Conservation (phyloP, 2,329 filamentous ascomycete genomes). For the Exophiala bonariae region DNA sequence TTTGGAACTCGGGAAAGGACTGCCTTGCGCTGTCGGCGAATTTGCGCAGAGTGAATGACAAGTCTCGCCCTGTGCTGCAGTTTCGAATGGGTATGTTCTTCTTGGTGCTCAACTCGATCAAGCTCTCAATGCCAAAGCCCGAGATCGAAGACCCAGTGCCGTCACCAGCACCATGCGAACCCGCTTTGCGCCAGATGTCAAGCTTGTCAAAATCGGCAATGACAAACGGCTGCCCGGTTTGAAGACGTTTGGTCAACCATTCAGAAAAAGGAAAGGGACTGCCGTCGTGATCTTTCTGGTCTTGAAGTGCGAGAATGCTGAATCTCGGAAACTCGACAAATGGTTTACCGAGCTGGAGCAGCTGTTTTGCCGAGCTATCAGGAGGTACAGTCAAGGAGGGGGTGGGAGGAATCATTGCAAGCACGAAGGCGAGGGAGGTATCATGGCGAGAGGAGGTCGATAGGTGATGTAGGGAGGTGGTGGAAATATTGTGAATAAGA, state of each 20-base stretch:
- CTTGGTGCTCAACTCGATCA: slow-evolving; percentile 35
- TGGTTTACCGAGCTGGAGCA: slow-evolving; percentile 30
- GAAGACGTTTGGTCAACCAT: slow-evolving; percentile 34
- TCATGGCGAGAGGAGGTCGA: slow-evolving; percentile 12
- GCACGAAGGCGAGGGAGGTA: not conserved
- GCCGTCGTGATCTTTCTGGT: slow-evolving; percentile 24
- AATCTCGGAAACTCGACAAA: slow-evolving; percentile 34
- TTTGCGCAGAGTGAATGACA: slow-evolving; percentile 35
- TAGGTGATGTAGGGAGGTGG: not conserved
- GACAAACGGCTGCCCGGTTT: slow-evolving; percentile 35
- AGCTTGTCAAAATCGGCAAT: slow-evolving; percentile 35
- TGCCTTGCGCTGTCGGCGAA: slow-evolving; percentile 31
- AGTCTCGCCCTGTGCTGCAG: slow-evolving; percentile 35
- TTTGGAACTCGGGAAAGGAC: slow-evolving; percentile 30
- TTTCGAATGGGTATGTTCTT: slow-evolving; percentile 37
- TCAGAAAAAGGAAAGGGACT: slow-evolving; percentile 26
- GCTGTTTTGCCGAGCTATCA: slow-evolving; percentile 27
- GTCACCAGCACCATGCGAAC: slow-evolving; percentile 6
- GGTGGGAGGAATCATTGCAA: slow-evolving; percentile 27
- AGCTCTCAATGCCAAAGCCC: slow-evolving; percentile 32
- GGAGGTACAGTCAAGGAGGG: slow-evolving; percentile 26
- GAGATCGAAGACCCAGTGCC: too few relatives aligned
- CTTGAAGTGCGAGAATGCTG: slow-evolving; percentile 31
- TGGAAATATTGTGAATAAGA: not conserved
- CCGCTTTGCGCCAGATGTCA: slow-evolving; percentile 29